These are phyloP conservation scores for Termitomyces sp. DNA, from an alignment of 768 basidiomycete species.

Conservation along the genomic window DNA sequence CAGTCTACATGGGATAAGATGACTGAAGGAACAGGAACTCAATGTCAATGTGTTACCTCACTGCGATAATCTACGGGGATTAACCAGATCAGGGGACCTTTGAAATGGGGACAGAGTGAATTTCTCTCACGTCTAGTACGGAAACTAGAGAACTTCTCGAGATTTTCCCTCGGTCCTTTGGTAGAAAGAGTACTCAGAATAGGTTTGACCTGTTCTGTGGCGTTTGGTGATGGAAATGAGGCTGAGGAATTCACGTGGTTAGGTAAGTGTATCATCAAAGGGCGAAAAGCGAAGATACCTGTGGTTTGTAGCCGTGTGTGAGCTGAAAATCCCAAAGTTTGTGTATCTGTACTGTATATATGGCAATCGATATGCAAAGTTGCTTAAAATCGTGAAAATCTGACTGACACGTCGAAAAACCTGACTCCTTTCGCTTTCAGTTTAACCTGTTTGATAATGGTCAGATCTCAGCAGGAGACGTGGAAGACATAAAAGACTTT, in stretches of 20 bases:
- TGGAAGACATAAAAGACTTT: slow-evolving; percentile 47
- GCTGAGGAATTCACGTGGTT: slow-evolving; percentile 28
- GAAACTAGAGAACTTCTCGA: slow-evolving; percentile 66
- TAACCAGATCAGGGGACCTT: slow-evolving; percentile 8
- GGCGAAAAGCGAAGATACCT: slow-evolving; percentile 27
- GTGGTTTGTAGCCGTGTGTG: slow-evolving; percentile 29
- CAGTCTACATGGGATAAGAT: slow-evolving; percentile 44
- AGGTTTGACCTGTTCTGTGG: slow-evolving; percentile 48
- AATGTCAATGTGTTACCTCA: slow-evolving; percentile 41
- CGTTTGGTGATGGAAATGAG: slow-evolving; percentile 54
- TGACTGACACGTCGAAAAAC: slow-evolving; percentile 81
- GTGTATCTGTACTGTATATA: slow-evolving; percentile 65
- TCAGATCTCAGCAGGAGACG: slow-evolving; percentile 6
- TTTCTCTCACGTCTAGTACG: slow-evolving; percentile 60
- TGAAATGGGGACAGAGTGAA: slow-evolving; percentile 4
- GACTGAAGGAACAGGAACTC: slow-evolving; percentile 5
- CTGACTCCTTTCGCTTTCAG: slow-evolving; percentile 72
- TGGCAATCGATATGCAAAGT: slow-evolving; percentile 11
- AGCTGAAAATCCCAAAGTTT: slow-evolving; percentile 43
- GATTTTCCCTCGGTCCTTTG: slow-evolving; percentile 57
- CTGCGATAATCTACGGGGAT: slow-evolving; percentile 58
- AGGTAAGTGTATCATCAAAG: slow-evolving; percentile 14
- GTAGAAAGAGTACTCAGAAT: slow-evolving; percentile 67
- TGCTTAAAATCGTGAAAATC: slow-evolving; percentile 7
- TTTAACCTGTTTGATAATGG: slow-evolving; percentile 47